Base-by-base conservation (phyloP, 257 asterid genomes). In the Fraxinus americana region DNA sequence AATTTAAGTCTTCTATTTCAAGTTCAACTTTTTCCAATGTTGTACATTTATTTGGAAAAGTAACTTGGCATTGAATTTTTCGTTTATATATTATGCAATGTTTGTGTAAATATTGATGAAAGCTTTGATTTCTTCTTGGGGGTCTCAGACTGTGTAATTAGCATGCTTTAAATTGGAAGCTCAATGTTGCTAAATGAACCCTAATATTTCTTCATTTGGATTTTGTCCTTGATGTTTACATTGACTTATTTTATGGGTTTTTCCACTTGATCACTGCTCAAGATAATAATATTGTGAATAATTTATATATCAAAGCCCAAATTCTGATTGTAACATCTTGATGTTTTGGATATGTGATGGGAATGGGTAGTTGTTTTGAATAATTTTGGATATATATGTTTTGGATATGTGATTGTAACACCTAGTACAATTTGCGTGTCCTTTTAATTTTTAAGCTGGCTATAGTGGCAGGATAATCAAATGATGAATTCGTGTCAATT, bases 391-490 rank as follows among this genome's bases (percentile, higher is more conserved):
- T 29, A 29, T 29, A 29, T 29, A 29, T 29, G 30, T 29, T 29
- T 29, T 29, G 30, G 30, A 29, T 29, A 29, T 29, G 30, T 29
- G 30, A 29, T 29, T 29, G 30, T 29, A 29, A 29, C 30, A 29
- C 2, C 30, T 29, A 29, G 30, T 29, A 29, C 30, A 29, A 29
- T 29, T 29, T 1, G 2, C 30, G 1, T 69, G 63, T 75, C 66
- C 52, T 29, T 61, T 57, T 77, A 66, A 66, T 71, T 76, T 80
- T 74, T 78, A 93, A 94, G 98, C 98, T 94, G 82, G 98, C 99
- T 41, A 88, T 94, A 75, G 80, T 94, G 79, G 97, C 99, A 71
- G 90, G 94, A 68, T 94, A 94, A 82, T 92, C 94, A 0, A 92
- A 89, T 63, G 96, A 94, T 78, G 99, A 92, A 70, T 75, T 94